Base-by-base conservation (phyloP, 176 grass and related monocot genomes). In the Puya raimondii region DNA sequence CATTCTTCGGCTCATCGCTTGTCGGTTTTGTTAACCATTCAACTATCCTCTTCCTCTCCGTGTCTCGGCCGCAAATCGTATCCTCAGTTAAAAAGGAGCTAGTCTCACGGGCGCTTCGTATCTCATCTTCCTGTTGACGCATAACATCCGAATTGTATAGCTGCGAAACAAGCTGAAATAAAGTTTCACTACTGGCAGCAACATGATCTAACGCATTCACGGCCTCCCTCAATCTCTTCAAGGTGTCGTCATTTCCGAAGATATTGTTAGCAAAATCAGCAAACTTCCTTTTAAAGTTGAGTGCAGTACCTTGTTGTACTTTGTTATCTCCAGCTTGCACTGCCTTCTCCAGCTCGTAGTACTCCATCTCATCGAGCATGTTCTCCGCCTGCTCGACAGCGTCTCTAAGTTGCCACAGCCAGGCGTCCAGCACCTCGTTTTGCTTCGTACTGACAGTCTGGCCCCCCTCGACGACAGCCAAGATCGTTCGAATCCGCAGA, bases 131-230 rank as follows among this genome's bases (percentile, higher is more conserved):
- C 11, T 47, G 47, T 12, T 14, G 67, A 54, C 63, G 47, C 64
- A 52, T 56, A 18, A 11, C 9, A 26, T 13, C 48, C 1, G 25
- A 50, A 51, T n/a, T 68, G 68, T 69, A 56, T 21, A 69, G 14
- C 51, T n/a, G 9, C 29, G 10, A 48, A 3, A 18, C 76, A 78
- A 78, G 66, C 27, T 57, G 25, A 20, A 78, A 23, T n/a, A 78
- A 78, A 17, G 26, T 50, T 13, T 50, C 26, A 49, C 57, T 65
- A 49, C 18, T 70, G 15, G 4, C 15, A 61, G 66, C 65, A 71
- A 78, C 76, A 64, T 70, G 63, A 13, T 78, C 67, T 21, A 78
- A 70, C 23, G 18, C 66, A 27, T 71, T 78, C 51, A 78, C 50
- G 22, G 76, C 76, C 7, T 49, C 29, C 66, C 10, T 69, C 18